These are phyloP conservation scores for Naganishia onofrii DNA, from an alignment of 768 basidiomycete genomes.

Conservation along the genomic window DNA sequence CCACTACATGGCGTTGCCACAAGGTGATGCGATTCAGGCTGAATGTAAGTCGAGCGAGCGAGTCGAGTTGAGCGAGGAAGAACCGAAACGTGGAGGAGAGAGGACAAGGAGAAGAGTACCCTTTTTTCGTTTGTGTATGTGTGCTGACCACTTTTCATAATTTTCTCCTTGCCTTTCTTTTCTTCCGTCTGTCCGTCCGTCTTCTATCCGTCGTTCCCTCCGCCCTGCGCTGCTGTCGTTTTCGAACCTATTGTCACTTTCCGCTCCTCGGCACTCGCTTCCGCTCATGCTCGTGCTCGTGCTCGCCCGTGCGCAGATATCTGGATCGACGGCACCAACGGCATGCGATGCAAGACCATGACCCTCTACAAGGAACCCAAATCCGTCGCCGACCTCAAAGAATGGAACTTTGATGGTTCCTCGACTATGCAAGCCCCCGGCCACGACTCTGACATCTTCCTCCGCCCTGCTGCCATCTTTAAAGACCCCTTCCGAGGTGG, in stretches of 20 bases:
- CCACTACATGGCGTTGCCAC: conserved; percentile 81
- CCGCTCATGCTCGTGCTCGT: conserved; percentile 26
- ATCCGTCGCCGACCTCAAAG: conserved; percentile 83
- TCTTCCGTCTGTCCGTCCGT: not conserved
- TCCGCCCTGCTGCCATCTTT: conserved; percentile 95
- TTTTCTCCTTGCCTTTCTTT: not conserved
- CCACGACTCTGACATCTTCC: conserved; percentile 92
- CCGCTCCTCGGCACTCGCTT: conserved; percentile 57
- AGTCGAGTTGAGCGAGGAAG: no score
- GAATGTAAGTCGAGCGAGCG: conserved; percentile 56
- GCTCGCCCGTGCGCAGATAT: conserved; percentile 62
- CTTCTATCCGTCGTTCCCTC: not conserved
- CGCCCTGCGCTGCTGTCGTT: no score
- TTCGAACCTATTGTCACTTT: not conserved
- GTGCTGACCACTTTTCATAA: no score
- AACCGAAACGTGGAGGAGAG: no score
- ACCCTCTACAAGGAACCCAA: conserved; percentile 82
- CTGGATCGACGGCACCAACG: conserved; percentile 95
- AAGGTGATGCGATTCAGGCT: conserved; percentile 90
- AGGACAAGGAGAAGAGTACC: no score
- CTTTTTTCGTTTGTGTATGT: no score
- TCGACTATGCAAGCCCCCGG: conserved; percentile 97
- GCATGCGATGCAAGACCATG: conserved; percentile 96
- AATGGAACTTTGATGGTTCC: conserved; percentile 99
- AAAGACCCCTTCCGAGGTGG: conserved; percentile 99